Percentiles rank a stretch among this genome's conserved stretches.
Evolutionary conservation across 306 rosid genomes (phyloP).

Genomic region (Pachyrhizus erosus): DNA sequence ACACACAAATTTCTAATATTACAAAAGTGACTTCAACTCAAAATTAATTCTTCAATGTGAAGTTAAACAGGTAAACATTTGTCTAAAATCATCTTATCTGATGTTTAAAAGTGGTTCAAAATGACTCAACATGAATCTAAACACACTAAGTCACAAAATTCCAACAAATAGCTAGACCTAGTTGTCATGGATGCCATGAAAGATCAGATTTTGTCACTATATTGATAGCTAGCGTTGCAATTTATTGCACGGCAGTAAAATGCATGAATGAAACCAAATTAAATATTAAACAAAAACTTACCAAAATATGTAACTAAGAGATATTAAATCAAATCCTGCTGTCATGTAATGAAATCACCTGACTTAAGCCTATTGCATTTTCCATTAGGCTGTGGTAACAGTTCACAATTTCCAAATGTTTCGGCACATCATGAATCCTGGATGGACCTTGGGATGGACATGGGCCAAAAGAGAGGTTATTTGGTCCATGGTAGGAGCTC

Average conservation of each 20-base stretch:
- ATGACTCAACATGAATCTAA: neutral
- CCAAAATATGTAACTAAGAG: neutral
- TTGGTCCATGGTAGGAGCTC: conserved; percentile 86
- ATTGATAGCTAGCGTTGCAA: neutral
- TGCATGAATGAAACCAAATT: conserved; percentile 4
- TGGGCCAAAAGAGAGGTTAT: conserved; percentile 93
- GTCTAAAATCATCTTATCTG: neutral
- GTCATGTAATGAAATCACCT: neutral
- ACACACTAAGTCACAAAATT: neutral
- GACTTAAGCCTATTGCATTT: neutral
- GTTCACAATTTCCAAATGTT: conserved; percentile 86
- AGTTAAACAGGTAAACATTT: neutral
- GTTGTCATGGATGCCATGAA: neutral
- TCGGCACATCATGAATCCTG: conserved; percentile 90
- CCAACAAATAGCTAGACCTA: neutral
- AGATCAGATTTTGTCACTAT: conserved; percentile 1
- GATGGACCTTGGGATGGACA: conserved; percentile 94
- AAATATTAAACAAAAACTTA: neutral
- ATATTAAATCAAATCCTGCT: neutral
- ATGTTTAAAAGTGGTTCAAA: neutral
- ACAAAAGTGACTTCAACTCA: neutral
- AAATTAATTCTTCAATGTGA: neutral
- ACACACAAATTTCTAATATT: too few relatives aligned
- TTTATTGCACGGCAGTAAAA: neutral
- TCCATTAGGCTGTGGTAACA: conserved; percentile 71